Conservation (phyloP, 495 filamentous ascomycete species). For the Entonaema liquescens region DNA sequence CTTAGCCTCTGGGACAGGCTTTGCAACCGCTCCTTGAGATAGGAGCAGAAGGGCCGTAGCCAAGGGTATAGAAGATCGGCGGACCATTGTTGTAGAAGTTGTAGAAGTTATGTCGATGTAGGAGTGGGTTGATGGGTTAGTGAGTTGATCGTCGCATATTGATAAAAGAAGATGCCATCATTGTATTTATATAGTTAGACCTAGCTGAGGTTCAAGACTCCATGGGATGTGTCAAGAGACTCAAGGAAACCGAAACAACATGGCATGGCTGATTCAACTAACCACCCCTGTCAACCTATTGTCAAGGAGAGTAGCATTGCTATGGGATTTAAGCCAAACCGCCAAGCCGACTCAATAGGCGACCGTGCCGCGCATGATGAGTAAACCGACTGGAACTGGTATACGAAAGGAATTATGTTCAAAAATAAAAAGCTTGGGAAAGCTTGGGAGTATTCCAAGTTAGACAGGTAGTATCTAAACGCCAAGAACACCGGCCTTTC, state of each 20-base stretch:
- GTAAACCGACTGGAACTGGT: not conserved
- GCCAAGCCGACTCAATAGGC: not conserved
- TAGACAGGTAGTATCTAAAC: not conserved
- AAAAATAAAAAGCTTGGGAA: not conserved
- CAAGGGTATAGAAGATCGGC: not conserved
- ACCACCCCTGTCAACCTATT: not conserved
- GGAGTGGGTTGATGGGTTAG: not conserved
- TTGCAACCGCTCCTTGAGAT: not conserved
- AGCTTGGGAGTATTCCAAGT: not conserved
- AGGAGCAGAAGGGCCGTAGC: not conserved
- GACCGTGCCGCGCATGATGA: not conserved
- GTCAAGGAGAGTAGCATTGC: not conserved
- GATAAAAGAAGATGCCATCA: not conserved
- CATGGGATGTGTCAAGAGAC: not conserved
- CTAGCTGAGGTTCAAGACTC: not conserved
- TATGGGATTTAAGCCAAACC: not conserved
- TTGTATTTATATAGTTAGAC: not conserved
- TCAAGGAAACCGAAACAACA: not conserved
- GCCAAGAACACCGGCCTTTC: not conserved
- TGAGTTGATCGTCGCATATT: not conserved
- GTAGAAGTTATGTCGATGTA: not conserved
- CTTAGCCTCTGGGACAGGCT: not conserved
- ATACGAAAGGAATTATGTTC: constrained; percentile 2
- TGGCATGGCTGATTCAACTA: not conserved
- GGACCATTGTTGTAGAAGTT: not conserved